Conservation (phyloP, 805 yeast genomes). For the Priceomyces medius region DNA sequence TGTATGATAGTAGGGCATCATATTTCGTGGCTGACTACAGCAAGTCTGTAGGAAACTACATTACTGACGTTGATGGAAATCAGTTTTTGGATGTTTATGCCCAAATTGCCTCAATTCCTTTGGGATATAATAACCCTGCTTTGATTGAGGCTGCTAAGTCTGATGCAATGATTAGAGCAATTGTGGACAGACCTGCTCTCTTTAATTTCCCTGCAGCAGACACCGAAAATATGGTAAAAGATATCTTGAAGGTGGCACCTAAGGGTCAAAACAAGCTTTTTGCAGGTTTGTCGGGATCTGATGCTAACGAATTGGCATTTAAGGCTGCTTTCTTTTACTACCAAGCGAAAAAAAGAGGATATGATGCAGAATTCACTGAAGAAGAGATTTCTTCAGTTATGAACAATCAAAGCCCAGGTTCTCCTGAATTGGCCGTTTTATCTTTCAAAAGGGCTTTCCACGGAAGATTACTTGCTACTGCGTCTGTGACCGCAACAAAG, state of each 20-base stretch:
- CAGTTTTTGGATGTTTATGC: conserved; percentile 67
- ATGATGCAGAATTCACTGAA: conserved; percentile 52
- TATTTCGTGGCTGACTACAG: conserved; percentile 76
- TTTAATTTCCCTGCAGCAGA: conserved; percentile 79
- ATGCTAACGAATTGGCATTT: conserved; percentile 85
- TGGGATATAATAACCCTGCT: conserved; percentile 45
- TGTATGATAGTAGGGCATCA: conserved; percentile 70
- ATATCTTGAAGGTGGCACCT: conserved; percentile 66
- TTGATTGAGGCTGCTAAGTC: conserved; percentile 37
- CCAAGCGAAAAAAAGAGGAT: conserved; percentile 68
- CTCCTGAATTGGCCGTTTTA: conserved; percentile 81
- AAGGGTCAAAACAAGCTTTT: conserved; percentile 72
- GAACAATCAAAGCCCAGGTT: conserved; percentile 83
- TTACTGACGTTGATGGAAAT: conserved; percentile 81
- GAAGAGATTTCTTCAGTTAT: conserved; percentile 74
- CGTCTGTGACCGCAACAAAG: conserved; percentile 88
- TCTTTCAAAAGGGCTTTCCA: conserved; percentile 91
- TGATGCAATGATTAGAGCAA: conserved; percentile 41
- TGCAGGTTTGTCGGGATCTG: conserved; percentile 83
- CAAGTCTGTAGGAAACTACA: conserved; percentile 75
- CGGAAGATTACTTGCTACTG: conserved; percentile 91
- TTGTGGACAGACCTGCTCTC: conserved; percentile 68
- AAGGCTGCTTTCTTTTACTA: conserved; percentile 86
- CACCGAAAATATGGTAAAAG: conserved; percentile 54
- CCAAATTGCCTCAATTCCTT: conserved; percentile 43